A percentile compares a stretch with the other conserved stretches of the same genome.
phyloP scores from a whole-genome alignment of 2,329 filamentous ascomycete species.

The Trichoderma lentiforme region DNA sequence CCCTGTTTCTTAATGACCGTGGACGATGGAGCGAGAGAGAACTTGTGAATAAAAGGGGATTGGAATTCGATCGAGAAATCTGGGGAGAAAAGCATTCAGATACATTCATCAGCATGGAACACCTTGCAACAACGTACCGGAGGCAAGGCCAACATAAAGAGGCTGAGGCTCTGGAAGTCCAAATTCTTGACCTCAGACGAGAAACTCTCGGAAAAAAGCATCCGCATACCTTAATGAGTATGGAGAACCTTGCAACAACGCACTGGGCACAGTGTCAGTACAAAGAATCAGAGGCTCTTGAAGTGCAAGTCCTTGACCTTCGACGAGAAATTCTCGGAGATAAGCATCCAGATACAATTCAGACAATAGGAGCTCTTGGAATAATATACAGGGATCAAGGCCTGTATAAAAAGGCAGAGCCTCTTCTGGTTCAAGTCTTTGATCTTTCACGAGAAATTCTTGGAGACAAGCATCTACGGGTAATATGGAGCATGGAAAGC shows the following conservation, averaged over 20 bases:
- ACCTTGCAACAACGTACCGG: neutral
- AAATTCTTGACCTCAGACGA: slow-evolving; percentile 20
- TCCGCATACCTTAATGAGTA: slow-evolving; percentile 17
- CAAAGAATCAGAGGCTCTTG: neutral
- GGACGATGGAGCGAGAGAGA: neutral
- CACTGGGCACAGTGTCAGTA: too few species aligned
- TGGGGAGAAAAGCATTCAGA: slow-evolving; percentile 13
- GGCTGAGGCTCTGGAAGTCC: slow-evolving; percentile 15
- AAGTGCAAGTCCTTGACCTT: too few species aligned
- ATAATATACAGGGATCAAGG: too few species aligned
- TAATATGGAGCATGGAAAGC: too few species aligned
- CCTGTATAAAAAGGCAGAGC: too few species aligned
- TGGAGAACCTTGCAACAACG: neutral
- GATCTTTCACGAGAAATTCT: too few species aligned
- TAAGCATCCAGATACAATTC: too few species aligned
- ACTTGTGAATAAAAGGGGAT: neutral
- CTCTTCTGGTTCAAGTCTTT: too few species aligned
- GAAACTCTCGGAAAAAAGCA: slow-evolving; percentile 25
- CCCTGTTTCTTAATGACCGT: fast-evolving
- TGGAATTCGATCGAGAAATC: neutral
- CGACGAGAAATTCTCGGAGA: too few species aligned
- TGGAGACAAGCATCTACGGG: too few species aligned
- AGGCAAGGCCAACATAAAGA: slow-evolving; percentile 21
- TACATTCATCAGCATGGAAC: neutral
- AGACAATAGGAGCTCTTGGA: too few species aligned